Evolutionary conservation across 805 yeast genomes (phyloP).

Genomic region (Ogataea pignaliae): DNA sequence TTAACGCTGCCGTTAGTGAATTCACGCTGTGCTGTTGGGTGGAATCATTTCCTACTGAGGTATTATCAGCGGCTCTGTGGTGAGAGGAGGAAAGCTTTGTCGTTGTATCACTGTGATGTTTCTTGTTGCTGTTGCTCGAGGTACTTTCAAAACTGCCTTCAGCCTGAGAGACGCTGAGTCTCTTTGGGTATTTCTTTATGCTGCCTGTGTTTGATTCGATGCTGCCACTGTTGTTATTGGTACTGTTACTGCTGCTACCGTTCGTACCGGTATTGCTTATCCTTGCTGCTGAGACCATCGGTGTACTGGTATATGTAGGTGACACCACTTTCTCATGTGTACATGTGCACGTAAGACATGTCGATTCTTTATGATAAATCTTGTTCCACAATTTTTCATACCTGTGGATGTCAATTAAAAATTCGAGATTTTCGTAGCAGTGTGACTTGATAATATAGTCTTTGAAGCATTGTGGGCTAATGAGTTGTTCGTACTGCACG

Average conservation of each 20-base stretch:
- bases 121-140: background rate
- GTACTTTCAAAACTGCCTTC: background rate
- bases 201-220: background rate
- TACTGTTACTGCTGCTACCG: background rate
- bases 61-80: no score
- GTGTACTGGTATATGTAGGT: no score
- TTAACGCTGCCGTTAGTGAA: background rate
- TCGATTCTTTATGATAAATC: slow-evolving; percentile 1
- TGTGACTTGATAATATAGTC: slow-evolving; percentile 10
- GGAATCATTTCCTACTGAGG: no score
- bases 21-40: background rate
- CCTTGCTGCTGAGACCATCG: background rate
- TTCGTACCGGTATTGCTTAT: background rate
- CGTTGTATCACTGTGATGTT: background rate
- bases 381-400: slow-evolving; percentile 19
- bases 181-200: background rate
- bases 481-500: slow-evolving; percentile 3
- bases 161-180: slow-evolving; percentile 2
- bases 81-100: background rate
- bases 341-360: slow-evolving; percentile 7
- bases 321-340: background rate
- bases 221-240: background rate
- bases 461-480: slow-evolving; percentile 10
- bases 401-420: slow-evolving; percentile 15
- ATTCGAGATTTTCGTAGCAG: slow-evolving; percentile 20